These are phyloP conservation scores for Coemansia sp. DNA, from an alignment of 192 early-diverging fungal genomes.

Conservation along the genomic window DNA sequence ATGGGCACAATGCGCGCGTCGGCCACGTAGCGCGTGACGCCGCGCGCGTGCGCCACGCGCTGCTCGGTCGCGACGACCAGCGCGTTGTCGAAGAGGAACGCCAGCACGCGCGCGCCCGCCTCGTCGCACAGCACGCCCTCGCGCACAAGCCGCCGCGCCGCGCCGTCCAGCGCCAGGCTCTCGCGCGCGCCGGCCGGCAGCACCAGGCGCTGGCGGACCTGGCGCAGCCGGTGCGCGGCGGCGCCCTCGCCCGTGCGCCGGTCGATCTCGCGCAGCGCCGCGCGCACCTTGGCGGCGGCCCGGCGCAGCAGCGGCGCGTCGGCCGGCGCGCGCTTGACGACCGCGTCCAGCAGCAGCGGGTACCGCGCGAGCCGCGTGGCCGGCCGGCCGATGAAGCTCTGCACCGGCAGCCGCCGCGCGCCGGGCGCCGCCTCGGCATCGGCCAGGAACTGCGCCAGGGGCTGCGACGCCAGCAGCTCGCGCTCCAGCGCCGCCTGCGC, in stretches of 20 bases:
- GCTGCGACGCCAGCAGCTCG: conserved; percentile 67
- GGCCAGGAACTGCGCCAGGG: conserved; percentile 74
- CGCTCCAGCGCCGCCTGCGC: conserved; percentile 78
- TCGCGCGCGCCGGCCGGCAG: conserved; percentile 38
- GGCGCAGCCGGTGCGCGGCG: conserved; percentile 30
- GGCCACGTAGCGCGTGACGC: conserved; percentile 42
- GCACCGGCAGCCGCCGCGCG: conserved; percentile 75
- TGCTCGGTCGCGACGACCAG: conserved; percentile 49
- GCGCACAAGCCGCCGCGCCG: conserved; percentile 30
- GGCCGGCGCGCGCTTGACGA: conserved; percentile 69
- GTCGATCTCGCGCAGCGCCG: conserved; percentile 42
- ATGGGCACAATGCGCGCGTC: conserved; percentile 50
- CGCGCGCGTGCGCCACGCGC: conserved; percentile 31
- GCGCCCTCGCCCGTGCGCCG: conserved; percentile 44
- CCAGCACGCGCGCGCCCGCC: conserved; percentile 28
- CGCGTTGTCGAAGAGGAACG: conserved; percentile 52
- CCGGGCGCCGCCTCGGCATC: conserved; percentile 70
- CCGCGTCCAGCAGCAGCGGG: conserved; percentile 74
- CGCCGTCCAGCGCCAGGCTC: conserved; percentile 42
- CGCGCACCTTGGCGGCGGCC: conserved; percentile 26
- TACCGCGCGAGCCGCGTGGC: conserved; percentile 86
- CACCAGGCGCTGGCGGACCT: conserved; percentile 45
- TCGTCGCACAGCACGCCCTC: conserved; percentile 41
- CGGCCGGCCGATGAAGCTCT: conserved; percentile 86
- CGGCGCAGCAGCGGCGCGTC: conserved; percentile 53